Conservation (phyloP, 768 basidiomycete species). For the Termitomyces titanicus region DNA sequence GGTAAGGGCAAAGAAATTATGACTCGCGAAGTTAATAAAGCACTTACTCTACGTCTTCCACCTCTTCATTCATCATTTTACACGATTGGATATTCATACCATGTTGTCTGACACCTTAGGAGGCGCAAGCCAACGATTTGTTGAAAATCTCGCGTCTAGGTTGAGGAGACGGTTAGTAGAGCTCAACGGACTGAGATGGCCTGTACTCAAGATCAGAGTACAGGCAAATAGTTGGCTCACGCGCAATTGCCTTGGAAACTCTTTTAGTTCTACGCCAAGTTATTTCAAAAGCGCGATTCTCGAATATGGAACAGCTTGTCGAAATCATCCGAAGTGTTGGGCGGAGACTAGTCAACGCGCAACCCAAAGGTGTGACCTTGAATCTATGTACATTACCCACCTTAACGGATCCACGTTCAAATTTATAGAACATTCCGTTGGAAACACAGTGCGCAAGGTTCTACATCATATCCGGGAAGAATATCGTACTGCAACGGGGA, state of each 20-base stretch:
- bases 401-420: not conserved
- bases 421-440: slow-evolving; percentile 82
- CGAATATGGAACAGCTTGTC: slow-evolving; percentile 82
- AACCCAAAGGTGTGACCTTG: slow-evolving; percentile 82
- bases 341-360: slow-evolving; percentile 78
- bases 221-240: slow-evolving; percentile 91
- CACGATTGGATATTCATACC: not conserved
- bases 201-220: slow-evolving; percentile 2
- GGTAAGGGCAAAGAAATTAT: slow-evolving; percentile 9
- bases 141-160: slow-evolving; percentile 68
- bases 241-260: slow-evolving; percentile 86
- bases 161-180: slow-evolving; percentile 65
- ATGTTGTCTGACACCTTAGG: slow-evolving; percentile 40
- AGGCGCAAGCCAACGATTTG: slow-evolving; percentile 48
- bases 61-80: not conserved
- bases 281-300: slow-evolving; percentile 81
- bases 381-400: slow-evolving; percentile 2
- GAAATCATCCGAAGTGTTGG: slow-evolving; percentile 78
- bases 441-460: slow-evolving; percentile 91
- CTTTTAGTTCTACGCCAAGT: slow-evolving; percentile 86
- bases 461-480: slow-evolving; percentile 95
- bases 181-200: not conserved
- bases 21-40: slow-evolving; percentile 4
- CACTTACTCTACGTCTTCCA: not conserved
- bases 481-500: slow-evolving; percentile 74